Conservation (phyloP, 1,284 basidiomycete species). For the Macrocystidia cucumis region DNA sequence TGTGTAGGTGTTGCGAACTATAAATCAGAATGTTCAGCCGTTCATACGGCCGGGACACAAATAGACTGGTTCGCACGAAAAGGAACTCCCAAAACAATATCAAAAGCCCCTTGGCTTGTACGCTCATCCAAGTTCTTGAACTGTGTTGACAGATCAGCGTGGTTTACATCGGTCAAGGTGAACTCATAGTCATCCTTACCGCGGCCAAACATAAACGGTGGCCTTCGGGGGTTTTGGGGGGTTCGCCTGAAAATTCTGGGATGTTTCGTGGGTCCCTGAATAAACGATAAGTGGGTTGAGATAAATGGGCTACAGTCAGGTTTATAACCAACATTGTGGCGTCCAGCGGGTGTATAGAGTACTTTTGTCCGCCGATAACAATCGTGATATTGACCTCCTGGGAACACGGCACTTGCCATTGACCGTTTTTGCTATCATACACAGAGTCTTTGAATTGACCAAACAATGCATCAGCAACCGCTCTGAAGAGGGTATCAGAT, state of each 20-base stretch:
- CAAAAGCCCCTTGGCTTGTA: too few relatives aligned
- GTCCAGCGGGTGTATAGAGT: conserved; percentile 60
- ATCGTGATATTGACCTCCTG: conserved; percentile 58
- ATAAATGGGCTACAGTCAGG: too few relatives aligned
- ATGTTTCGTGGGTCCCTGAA: too few relatives aligned
- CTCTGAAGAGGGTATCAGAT: too few relatives aligned
- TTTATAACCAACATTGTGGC: too few relatives aligned
- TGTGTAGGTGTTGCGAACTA: conserved; percentile 49
- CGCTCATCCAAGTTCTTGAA: too few relatives aligned
- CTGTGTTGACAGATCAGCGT: conserved; percentile 19
- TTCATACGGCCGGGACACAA: too few relatives aligned
- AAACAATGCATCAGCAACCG: conserved; percentile 51
- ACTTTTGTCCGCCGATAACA: conserved; percentile 41
- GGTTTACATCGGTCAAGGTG: conserved; percentile 2
- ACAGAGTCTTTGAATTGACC: conserved; percentile 39
- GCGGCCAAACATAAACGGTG: conserved; percentile 36
- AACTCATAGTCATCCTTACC: conserved; percentile 28
- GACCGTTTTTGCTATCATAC: conserved; percentile 47
- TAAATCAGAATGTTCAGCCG: too few relatives aligned
- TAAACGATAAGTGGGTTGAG: too few relatives aligned
- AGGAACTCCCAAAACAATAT: conserved; percentile 46
- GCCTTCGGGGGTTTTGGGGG: conserved; percentile 23
- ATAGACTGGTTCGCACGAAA: conserved; percentile 51
- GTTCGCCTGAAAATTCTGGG: conserved; percentile 21
- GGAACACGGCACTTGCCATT: conserved; percentile 54